A percentile compares a stretch with the other conserved stretches of the same genome.
These are phyloP conservation scores for Echites panduratus DNA, from an alignment of 257 asterid genomes.

Conservation along the genomic window DNA sequence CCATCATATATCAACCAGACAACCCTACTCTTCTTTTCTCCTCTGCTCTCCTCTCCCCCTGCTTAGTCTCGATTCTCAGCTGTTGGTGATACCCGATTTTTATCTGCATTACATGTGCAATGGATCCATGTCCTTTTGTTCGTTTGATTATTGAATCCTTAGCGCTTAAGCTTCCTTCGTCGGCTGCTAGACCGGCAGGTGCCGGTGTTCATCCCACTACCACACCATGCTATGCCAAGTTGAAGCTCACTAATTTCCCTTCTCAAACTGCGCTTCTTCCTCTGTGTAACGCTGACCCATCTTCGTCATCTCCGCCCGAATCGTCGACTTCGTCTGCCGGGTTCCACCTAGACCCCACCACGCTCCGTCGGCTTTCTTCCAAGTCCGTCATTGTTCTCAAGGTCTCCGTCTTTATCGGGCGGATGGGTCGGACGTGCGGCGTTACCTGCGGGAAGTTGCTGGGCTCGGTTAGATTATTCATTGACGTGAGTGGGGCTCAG, in stretches of 20 bases:
- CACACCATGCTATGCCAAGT: constrained; percentile 73
- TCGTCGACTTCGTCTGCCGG: constrained; percentile 33
- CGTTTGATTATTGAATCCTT: constrained; percentile 67
- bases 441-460: constrained; percentile 49
- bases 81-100: background rate
- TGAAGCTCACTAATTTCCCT: constrained; percentile 62
- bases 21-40: background rate
- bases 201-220: constrained; percentile 66
- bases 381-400: constrained; percentile 37
- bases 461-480: constrained; percentile 39
- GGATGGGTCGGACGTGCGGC: constrained; percentile 74
- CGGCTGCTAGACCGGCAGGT: constrained; percentile 47
- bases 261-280: constrained; percentile 69
- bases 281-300: constrained; percentile 23
- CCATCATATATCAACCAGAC: background rate
- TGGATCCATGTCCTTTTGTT: constrained; percentile 97
- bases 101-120: constrained; percentile 19
- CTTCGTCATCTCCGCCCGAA: constrained; percentile 32
- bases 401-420: constrained; percentile 59
- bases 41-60: background rate
- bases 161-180: constrained; percentile 50
- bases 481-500: constrained; percentile 40
- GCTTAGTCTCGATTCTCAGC: background rate
- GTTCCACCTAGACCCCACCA: constrained; percentile 68
- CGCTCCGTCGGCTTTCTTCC: constrained; percentile 51